Evolutionary conservation across 2,329 filamentous ascomycete genomes (phyloP).

Genomic region (Phialemoniopsis sp.): DNA sequence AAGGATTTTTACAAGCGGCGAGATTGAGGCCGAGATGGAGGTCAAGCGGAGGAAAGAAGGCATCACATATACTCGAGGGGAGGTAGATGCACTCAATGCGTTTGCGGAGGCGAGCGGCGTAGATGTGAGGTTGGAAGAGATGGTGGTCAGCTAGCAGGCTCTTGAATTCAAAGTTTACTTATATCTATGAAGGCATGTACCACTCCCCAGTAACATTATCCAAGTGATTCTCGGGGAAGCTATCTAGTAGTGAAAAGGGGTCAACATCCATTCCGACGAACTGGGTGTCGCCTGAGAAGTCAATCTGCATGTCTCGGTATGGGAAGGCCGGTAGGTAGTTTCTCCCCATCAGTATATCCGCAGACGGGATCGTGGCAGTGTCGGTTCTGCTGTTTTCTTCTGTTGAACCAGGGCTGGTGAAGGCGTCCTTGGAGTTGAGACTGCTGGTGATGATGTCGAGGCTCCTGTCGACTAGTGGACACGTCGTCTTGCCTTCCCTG

Average conservation of each 20-base stretch:
- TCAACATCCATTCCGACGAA: conserved; percentile 10
- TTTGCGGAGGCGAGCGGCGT: background rate
- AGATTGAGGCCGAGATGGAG: conserved; percentile 4
- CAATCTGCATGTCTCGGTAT: conserved; percentile 7
- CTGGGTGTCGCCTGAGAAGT: background rate
- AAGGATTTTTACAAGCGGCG: conserved; percentile 8
- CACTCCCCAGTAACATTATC: conserved; percentile 4
- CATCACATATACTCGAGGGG: conserved; percentile 5
- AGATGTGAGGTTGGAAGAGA: conserved; percentile 1
- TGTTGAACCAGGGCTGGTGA: background rate
- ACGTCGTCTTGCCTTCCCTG: conserved; percentile 13
- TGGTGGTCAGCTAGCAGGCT: conserved; percentile 39
- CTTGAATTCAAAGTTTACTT: no score
- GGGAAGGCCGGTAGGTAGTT: conserved; percentile 13
- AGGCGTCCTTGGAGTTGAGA: conserved; percentile 8
- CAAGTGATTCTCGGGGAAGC: conserved; percentile 12
- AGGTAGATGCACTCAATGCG: conserved; percentile 5
- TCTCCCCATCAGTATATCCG: conserved; percentile 1
- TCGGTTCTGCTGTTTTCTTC: no score
- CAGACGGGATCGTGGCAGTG: background rate
- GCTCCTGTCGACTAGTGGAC: conserved; percentile 20
- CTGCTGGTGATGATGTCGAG: conserved; percentile 21
- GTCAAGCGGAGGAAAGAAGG: conserved; percentile 1
- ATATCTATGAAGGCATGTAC: conserved; percentile 7
- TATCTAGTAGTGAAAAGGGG: conserved; percentile 11